phyloP scores from a whole-genome alignment of 495 filamentous ascomycete species.

The Astrothelium subdiscretum region DNA sequence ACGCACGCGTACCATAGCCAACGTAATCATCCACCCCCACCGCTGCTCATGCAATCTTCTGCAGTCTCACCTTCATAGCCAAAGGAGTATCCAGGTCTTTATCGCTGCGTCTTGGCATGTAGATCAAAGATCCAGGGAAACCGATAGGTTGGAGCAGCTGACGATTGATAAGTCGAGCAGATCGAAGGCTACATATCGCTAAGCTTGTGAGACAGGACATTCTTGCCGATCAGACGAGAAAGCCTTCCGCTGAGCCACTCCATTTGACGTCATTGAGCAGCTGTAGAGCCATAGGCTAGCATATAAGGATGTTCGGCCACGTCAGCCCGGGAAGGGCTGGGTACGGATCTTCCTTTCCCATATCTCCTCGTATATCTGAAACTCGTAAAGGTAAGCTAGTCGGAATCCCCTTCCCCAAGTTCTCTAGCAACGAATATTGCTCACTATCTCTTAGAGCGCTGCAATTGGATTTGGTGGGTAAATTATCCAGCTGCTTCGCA shows the following conservation, averaged over 20 bases:
- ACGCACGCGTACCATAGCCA: background rate
- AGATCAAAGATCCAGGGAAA: background rate
- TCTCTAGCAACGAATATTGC: background rate
- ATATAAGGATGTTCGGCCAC: background rate
- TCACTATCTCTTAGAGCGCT: background rate
- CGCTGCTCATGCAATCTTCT: background rate
- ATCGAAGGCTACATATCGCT: background rate
- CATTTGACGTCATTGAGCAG: conserved; percentile 1
- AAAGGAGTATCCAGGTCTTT: background rate
- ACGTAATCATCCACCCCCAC: background rate
- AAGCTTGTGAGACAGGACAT: background rate
- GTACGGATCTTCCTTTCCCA: background rate
- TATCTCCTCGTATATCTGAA: background rate
- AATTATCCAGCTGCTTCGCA: background rate
- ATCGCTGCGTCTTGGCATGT: background rate
- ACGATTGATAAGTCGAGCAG: background rate
- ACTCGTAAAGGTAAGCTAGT: background rate
- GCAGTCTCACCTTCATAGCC: background rate
- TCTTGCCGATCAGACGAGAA: background rate
- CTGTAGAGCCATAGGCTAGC: background rate
- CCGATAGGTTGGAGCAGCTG: background rate
- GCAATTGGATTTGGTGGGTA: background rate
- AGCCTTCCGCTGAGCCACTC: background rate
- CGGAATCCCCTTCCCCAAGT: background rate
- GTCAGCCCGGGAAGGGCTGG: background rate